These are phyloP conservation scores for Biscutella laevigata DNA, from an alignment of 441 rosid genomes.

Conservation along the genomic window DNA sequence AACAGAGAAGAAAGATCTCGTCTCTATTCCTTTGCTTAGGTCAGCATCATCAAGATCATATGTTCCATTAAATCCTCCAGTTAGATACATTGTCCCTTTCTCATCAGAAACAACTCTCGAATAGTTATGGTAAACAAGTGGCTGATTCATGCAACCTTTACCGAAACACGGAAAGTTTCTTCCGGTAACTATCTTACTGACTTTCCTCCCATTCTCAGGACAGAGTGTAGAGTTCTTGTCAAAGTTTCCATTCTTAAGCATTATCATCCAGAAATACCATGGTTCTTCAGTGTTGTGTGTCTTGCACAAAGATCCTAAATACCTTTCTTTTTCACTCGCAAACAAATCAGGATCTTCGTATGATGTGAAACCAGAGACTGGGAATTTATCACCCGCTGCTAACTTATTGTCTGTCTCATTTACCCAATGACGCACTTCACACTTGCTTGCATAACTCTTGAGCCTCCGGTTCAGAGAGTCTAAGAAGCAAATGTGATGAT, in stretches of 20 bases:
- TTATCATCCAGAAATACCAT: conserved; percentile 65
- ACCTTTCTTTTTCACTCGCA: conserved; percentile 51
- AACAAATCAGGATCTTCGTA: conserved; percentile 42
- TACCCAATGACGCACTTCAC: conserved; percentile 40
- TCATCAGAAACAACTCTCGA: conserved; percentile 28
- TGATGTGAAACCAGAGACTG: conserved; percentile 28
- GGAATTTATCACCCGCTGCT: conserved; percentile 49
- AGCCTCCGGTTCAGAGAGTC: conserved; percentile 16
- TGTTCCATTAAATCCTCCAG: conserved; percentile 59
- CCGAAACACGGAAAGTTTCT: conserved; percentile 68
- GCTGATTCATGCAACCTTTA: conserved; percentile 69
- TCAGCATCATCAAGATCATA: conserved; percentile 56
- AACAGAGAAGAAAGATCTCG: conserved; percentile 47
- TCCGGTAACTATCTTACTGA: conserved; percentile 36
- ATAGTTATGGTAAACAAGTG: conserved; percentile 42
- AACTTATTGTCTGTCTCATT: conserved; percentile 43
- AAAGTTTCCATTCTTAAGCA: conserved; percentile 68
- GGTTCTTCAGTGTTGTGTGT: conserved; percentile 29
- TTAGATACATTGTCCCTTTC: conserved; percentile 24
- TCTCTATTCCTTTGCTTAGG: conserved; percentile 33
- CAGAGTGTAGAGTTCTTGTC: conserved; percentile 59
- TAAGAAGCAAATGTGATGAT: neutral
- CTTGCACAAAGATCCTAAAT: conserved; percentile 51
- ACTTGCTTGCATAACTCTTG: conserved; percentile 27
- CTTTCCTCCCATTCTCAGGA: conserved; percentile 55